These are phyloP conservation scores for Cucumis cinereus DNA, from an alignment of 306 rosid genomes.

Conservation along the genomic window DNA sequence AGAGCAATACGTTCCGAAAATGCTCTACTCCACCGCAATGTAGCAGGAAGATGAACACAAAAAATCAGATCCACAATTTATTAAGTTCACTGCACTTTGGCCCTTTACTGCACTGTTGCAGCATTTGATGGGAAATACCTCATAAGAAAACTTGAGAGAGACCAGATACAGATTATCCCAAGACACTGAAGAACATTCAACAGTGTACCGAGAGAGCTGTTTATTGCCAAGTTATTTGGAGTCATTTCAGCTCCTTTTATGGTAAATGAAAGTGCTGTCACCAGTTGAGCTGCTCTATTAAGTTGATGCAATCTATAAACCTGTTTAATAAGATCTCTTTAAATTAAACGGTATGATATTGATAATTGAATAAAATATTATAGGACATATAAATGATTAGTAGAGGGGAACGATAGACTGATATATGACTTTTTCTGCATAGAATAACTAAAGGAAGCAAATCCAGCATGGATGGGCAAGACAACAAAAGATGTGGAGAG, in stretches of 20 bases:
- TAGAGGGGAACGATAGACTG: neutral
- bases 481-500: neutral
- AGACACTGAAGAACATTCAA: conserved; percentile 79
- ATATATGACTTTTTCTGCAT: neutral
- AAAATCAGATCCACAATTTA: neutral
- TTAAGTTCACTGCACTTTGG: neutral
- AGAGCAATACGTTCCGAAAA: neutral
- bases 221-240: conserved; percentile 77
- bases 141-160: conserved; percentile 89
- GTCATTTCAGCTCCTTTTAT: conserved; percentile 96
- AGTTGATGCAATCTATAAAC: conserved; percentile 94
- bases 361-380: neutral
- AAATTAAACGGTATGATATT: neutral
- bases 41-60: neutral
- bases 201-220: conserved; percentile 76
- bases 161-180: conserved; percentile 95
- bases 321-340: conserved; percentile 22
- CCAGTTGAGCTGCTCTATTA: conserved; percentile 93
- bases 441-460: neutral
- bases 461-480: neutral
- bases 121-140: conserved; percentile 48
- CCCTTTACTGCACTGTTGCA: conserved; percentile 20
- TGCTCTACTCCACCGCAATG: neutral
- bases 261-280: conserved; percentile 86
- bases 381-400: neutral